phyloP scores from a whole-genome alignment of 1,284 basidiomycete species.

The Puccinia horiana region DNA sequence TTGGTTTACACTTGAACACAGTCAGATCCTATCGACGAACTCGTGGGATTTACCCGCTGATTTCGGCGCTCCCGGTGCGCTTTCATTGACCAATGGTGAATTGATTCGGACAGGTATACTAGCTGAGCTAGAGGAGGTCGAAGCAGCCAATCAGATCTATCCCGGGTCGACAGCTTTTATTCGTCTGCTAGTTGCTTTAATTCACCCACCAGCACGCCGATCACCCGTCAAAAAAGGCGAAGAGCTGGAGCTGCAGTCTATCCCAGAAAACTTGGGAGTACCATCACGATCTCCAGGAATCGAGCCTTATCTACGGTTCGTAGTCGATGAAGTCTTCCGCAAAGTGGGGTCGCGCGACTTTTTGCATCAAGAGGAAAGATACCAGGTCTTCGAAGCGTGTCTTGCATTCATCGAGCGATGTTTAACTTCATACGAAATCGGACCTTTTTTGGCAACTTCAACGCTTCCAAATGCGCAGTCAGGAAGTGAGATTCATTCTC shows the following conservation, averaged over 20 bases:
- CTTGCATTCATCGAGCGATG: slow-evolving; percentile 48
- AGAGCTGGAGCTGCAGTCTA: slow-evolving; percentile 50
- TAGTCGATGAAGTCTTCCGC: slow-evolving; percentile 82
- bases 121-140: slow-evolving; percentile 77
- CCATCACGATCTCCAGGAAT: slow-evolving; percentile 75
- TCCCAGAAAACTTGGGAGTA: slow-evolving; percentile 65
- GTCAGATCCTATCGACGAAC: slow-evolving; percentile 49
- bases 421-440: slow-evolving; percentile 44
- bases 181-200: slow-evolving; percentile 74
- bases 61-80: slow-evolving; percentile 22
- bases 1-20: slow-evolving; percentile 48
- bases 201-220: slow-evolving; percentile 69
- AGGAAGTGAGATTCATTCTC: slow-evolving; percentile 33
- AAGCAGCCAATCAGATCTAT: slow-evolving; percentile 74
- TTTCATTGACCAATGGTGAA: slow-evolving; percentile 25
- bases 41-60: slow-evolving; percentile 23
- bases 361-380: slow-evolving; percentile 72
- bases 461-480: slow-evolving; percentile 22
- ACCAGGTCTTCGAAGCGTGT: slow-evolving; percentile 81
- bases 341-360: slow-evolving; percentile 68
- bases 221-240: slow-evolving; percentile 66
- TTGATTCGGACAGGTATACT: slow-evolving; percentile 43
- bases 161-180: slow-evolving; percentile 86
- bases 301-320: slow-evolving; percentile 77
- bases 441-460: slow-evolving; percentile 27